Conservation (phyloP, 2,329 filamentous ascomycete genomes). For the Cercospora janseana region DNA sequence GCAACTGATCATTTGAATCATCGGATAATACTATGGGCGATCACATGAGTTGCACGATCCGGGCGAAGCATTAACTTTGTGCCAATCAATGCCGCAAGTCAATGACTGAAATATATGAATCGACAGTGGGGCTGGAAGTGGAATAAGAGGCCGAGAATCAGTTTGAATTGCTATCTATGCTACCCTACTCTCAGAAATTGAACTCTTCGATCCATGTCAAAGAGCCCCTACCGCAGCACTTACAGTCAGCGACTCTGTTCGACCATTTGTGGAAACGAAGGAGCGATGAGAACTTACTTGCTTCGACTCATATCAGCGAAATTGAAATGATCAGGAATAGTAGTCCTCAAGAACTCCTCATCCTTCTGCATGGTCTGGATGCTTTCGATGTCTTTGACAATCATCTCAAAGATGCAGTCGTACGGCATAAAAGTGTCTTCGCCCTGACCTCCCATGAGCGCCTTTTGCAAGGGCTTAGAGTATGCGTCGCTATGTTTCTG, state of each 20-base stretch:
- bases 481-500: constrained; percentile 17
- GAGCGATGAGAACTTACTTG: constrained; percentile 3
- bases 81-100: too few relatives aligned
- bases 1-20: too few relatives aligned
- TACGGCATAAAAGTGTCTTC: constrained; percentile 6
- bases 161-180: too few relatives aligned
- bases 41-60: too few relatives aligned
- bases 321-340: constrained; percentile 13
- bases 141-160: too few relatives aligned
- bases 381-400: constrained; percentile 11
- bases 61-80: too few relatives aligned
- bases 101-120: too few relatives aligned
- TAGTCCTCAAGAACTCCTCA: constrained; percentile 14
- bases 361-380: constrained; percentile 17
- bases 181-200: background rate
- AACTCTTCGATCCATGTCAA: constrained; percentile 9
- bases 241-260: background rate
- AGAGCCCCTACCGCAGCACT: background rate
- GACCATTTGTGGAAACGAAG: background rate
- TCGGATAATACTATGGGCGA: too few relatives aligned
- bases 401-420: constrained; percentile 10
- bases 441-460: constrained; percentile 7
- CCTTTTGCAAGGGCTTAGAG: constrained; percentile 5
- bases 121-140: too few relatives aligned
- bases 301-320: constrained; percentile 13